Evolutionary conservation across 805 yeast genomes (phyloP).

Genomic region (Ogataea trehalophila): DNA sequence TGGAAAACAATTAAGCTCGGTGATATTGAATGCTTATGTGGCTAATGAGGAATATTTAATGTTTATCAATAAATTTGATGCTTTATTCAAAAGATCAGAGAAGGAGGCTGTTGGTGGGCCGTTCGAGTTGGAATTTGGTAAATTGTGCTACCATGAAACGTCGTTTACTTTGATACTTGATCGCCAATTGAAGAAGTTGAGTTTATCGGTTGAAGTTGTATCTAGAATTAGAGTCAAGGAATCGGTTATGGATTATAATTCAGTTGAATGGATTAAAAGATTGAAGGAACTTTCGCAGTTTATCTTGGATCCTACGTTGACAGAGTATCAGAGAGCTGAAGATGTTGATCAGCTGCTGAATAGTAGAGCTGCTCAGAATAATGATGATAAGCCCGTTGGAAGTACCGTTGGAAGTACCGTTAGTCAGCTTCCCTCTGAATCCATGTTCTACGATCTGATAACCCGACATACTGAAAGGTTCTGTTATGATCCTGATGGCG

Average conservation of each 20-base stretch:
- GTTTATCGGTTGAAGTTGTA: constrained; percentile 1
- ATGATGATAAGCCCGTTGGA: not conserved
- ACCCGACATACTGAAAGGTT: constrained; percentile 37
- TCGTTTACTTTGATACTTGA: no score
- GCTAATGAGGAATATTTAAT: constrained; percentile 7
- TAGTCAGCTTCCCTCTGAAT: constrained; percentile 19
- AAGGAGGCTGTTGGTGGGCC: not conserved
- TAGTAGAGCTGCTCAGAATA: not conserved
- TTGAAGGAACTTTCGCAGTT: constrained; percentile 14
- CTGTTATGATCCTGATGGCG: constrained; percentile 6
- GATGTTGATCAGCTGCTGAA: not conserved
- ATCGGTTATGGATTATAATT: constrained; percentile 11
- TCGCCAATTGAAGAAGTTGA: no score
- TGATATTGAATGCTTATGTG: constrained; percentile 2
- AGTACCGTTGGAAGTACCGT: constrained; percentile 1
- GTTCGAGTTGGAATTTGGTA: constrained; percentile 1
- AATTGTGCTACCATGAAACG: not conserved
- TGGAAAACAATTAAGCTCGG: constrained; percentile 2
- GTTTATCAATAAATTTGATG: constrained; percentile 10
- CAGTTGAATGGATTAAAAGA: constrained; percentile 15
- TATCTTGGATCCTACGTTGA: constrained; percentile 14
- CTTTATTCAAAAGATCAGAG: constrained; percentile 4
- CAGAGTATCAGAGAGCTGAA: constrained; percentile 20
- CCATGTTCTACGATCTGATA: constrained; percentile 45
- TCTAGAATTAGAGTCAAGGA: constrained; percentile 10